Conservation (phyloP, 257 asterid species). For the Primulina tabacum region DNA sequence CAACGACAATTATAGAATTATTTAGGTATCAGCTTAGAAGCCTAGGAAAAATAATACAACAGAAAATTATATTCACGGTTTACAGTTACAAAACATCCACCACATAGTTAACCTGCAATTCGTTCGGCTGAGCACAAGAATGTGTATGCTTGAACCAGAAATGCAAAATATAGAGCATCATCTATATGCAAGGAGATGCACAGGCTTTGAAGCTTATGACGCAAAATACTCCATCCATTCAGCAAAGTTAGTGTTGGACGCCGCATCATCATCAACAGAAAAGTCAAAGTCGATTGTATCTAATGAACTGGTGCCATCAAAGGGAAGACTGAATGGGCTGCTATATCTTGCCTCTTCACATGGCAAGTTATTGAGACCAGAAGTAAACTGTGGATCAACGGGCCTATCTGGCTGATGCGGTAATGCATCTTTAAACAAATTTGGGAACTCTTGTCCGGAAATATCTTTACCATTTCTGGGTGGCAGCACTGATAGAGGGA, state of each 20-base stretch:
- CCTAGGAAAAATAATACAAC: background rate
- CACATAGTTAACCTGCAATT: background rate
- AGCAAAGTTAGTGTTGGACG: background rate
- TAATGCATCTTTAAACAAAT: slow-evolving; percentile 28
- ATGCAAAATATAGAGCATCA: background rate
- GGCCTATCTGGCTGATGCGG: slow-evolving; percentile 26
- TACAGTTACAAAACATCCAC: background rate
- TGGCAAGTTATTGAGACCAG: slow-evolving; percentile 24
- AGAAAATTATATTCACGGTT: too few species aligned
- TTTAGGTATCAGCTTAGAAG: background rate
- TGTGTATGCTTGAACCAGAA: background rate
- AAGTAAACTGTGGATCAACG: slow-evolving; percentile 25
- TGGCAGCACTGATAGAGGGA: slow-evolving; percentile 14
- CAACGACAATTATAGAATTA: too few species aligned
- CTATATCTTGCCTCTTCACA: slow-evolving; percentile 6
- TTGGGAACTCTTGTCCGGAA: slow-evolving; percentile 16
- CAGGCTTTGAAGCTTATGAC: background rate
- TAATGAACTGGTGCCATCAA: slow-evolving; percentile 16
- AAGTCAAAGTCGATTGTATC: background rate
- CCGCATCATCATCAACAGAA: background rate
- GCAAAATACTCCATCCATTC: background rate
- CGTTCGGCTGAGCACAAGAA: background rate
- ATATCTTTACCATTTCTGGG: slow-evolving; percentile 21
- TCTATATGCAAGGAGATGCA: background rate
- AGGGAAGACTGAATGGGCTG: slow-evolving; percentile 15